Evolutionary conservation across 441 rosid genomes (phyloP), one percentile per base, ranked within the genome.

Genomic region (Gossypium schwendimanii): DNA sequence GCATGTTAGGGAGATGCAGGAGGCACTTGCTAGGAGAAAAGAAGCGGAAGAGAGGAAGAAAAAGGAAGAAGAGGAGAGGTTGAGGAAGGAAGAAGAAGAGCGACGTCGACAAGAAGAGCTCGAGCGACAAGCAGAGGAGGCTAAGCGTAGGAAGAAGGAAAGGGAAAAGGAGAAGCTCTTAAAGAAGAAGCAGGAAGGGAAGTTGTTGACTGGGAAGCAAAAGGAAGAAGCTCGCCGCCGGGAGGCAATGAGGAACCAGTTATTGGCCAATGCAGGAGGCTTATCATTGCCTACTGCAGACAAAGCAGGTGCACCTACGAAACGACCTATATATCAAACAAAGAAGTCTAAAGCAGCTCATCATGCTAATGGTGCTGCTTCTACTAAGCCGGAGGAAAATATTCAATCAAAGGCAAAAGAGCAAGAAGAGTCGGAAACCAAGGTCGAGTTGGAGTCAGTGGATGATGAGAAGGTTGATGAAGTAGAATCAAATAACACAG

Each of bases 1-100:
- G 83, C 97, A 89, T 83, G 97, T 95, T 47, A 89, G 97, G 78
- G 97, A 93, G 88, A 95, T 87, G 97, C 98, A 93, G 82, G 99
- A 95, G 82, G 90, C 88, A 52, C 85, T 95, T 76, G 91, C 91
- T 39, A 85, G 90, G 78, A 83, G 94, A 76, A 84, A 91, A 77
- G 99, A 93, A 84, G 78, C 87, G 0, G 96, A 88, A 75, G 99
- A 91, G 76, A 88, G 84, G 81, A 88, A 83, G 81, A 89, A 86
- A 67, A 88, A 83, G 84, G 99, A 95, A 83, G 94, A 90, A 75
- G 98, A 91, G 82, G 99, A 91, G 76, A 95, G 72, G 82, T 55
- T 84, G 78, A 88, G 89, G 81, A 95, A 82, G 83, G 99, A 95
- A 83, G 97, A 91, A 83, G 97, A 91, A 85, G 99, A 93, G 76